These are phyloP conservation scores for Nemania sp. DNA, from an alignment of 2,329 filamentous ascomycete species.

Conservation along the genomic window DNA sequence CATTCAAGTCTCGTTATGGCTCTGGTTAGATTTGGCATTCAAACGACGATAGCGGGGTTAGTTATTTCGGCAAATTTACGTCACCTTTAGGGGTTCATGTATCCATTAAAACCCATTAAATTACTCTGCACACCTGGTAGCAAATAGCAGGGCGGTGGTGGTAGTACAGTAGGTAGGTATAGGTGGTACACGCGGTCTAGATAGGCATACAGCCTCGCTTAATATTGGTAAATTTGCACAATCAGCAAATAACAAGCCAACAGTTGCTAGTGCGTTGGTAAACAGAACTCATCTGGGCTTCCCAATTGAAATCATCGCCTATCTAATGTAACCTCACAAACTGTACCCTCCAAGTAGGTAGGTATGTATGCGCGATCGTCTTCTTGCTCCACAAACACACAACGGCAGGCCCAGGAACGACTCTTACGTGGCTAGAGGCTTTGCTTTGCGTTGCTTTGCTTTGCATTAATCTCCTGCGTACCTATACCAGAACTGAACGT, in stretches of 20 bases:
- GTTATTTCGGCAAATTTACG: slow-evolving; percentile 9
- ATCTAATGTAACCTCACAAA: slow-evolving; percentile 12
- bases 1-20: background rate
- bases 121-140: background rate
- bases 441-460: too few species aligned
- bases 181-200: slow-evolving; percentile 2
- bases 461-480: too few species aligned
- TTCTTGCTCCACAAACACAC: slow-evolving; percentile 16
- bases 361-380: background rate
- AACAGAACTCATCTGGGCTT: slow-evolving; percentile 30
- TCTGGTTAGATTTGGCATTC: background rate
- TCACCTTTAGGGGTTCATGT: background rate
- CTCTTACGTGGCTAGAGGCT: background rate
- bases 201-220: slow-evolving; percentile 32
- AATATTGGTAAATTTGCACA: slow-evolving; percentile 18
- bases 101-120: background rate
- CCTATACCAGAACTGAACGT: background rate
- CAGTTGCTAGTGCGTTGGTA: slow-evolving; percentile 14
- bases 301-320: slow-evolving; percentile 4
- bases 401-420: background rate
- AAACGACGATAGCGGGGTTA: background rate
- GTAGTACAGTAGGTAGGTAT: too few species aligned
- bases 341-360: too few species aligned
- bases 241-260: slow-evolving; percentile 25
- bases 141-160: too few species aligned